Evolutionary conservation across 2,329 filamentous ascomycete species (phyloP).

Genomic region (Capronia americana): DNA sequence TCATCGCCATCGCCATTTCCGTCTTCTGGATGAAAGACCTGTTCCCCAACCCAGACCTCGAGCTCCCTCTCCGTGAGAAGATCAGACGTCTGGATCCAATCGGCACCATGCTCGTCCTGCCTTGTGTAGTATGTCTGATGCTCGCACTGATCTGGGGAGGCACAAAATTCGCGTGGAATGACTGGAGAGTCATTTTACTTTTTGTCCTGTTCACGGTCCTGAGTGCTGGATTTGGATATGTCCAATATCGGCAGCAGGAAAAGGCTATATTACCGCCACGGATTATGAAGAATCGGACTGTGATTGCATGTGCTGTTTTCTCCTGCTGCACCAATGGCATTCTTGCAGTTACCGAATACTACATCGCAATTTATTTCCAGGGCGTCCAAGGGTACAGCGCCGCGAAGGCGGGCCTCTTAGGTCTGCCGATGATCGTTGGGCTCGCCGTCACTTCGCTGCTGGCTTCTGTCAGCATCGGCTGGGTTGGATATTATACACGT

Average conservation of each 20-base stretch:
- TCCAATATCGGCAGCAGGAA: conserved; percentile 44
- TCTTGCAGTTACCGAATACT: conserved; percentile 33
- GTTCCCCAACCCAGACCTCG: conserved; percentile 15
- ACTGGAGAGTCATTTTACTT: conserved; percentile 41
- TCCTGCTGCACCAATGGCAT: conserved; percentile 24
- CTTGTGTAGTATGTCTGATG: conserved; percentile 41
- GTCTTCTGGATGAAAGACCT: conserved; percentile 41
- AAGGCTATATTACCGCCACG: conserved; percentile 45
- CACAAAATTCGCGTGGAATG: conserved; percentile 44
- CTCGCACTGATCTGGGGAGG: conserved; percentile 47
- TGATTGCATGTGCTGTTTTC: conserved; percentile 26
- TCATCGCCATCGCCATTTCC: conserved; percentile 39
- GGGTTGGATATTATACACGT: conserved; percentile 32
- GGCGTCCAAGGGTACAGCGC: conserved; percentile 37
- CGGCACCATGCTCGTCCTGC: conserved; percentile 45
- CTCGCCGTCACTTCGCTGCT: conserved; percentile 19
- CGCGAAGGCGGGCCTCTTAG: conserved; percentile 25
- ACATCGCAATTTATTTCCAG: conserved; percentile 48
- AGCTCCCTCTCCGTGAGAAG: conserved; percentile 40
- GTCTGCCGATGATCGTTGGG: conserved; percentile 27
- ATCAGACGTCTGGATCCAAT: conserved; percentile 44
- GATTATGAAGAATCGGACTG: conserved; percentile 43
- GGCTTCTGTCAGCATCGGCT: conserved; percentile 15
- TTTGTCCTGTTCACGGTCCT: conserved; percentile 44
- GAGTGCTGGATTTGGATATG: conserved; percentile 40